Conservation (phyloP, 371 early-diverging fungal genomes). For the Mortierella sp. region DNA sequence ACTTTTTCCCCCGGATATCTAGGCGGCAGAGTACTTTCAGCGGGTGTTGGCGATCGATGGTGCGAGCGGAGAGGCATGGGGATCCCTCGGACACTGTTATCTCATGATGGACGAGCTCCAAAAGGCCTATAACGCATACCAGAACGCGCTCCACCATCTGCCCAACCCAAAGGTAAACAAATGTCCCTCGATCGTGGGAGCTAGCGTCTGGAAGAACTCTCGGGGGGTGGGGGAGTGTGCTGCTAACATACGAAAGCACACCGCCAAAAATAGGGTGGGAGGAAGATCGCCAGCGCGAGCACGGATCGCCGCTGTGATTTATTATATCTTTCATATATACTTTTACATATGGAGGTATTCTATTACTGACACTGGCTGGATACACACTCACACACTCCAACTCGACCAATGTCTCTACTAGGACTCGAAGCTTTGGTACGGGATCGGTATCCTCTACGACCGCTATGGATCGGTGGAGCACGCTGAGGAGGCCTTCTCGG, state of each 20-base stretch:
- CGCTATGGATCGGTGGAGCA: constrained; percentile 96
- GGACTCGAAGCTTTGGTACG: constrained; percentile 99
- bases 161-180: constrained; percentile 83
- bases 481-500: constrained; percentile 97
- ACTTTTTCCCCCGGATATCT: not conserved
- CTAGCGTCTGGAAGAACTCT: not conserved
- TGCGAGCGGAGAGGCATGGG: constrained; percentile 93
- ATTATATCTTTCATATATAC: not conserved
- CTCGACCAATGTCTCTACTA: constrained; percentile 26
- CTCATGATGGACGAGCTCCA: constrained; percentile 94
- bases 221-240: not conserved
- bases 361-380: not conserved
- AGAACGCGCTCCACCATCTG: constrained; percentile 92
- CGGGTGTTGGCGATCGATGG: constrained; percentile 86
- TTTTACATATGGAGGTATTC: no score
- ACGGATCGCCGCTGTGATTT: not conserved
- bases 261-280: constrained; percentile 3
- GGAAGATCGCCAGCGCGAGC: constrained; percentile 2
- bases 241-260: not conserved
- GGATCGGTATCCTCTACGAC: constrained; percentile 97
- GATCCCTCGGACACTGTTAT: constrained; percentile 93
- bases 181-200: constrained; percentile 12
- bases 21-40: constrained; percentile 93
- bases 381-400: not conserved
- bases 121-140: constrained; percentile 94